These are phyloP conservation scores for Firmiana major DNA, from an alignment of 345 rosid genomes.

Conservation along the genomic window DNA sequence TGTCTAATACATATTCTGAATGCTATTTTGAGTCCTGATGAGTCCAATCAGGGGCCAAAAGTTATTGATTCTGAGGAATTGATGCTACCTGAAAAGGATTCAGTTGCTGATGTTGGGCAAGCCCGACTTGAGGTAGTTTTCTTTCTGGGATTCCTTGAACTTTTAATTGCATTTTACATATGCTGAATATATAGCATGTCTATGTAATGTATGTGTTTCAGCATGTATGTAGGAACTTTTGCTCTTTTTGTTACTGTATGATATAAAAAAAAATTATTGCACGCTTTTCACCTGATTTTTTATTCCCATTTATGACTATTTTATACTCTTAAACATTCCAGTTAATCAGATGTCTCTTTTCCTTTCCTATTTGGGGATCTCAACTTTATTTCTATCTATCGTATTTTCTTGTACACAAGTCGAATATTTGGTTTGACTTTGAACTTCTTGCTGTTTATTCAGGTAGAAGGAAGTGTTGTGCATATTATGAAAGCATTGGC, in stretches of 20 bases:
- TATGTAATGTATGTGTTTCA: neutral
- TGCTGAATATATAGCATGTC: neutral
- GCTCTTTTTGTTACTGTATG: neutral
- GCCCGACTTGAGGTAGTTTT: constrained; percentile 77
- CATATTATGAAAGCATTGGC: constrained; percentile 98
- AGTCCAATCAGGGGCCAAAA: constrained; percentile 32
- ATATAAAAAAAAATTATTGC: neutral
- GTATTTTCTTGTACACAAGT: neutral
- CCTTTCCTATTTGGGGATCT: neutral
- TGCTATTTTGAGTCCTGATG: constrained; percentile 63
- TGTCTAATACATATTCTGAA: constrained; percentile 83
- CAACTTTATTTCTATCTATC: neutral
- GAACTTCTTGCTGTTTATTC: constrained; percentile 21
- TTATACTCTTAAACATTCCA: neutral
- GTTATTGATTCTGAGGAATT: constrained; percentile 32
- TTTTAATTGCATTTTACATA: neutral
- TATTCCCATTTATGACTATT: neutral
- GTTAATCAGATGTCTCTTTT: neutral
- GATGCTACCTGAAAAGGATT: constrained; percentile 37
- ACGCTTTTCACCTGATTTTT: neutral
- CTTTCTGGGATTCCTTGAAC: neutral
- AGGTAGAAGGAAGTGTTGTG: constrained; percentile 95
- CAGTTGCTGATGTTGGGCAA: constrained; percentile 34
- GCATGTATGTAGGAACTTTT: neutral
- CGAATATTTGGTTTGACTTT: neutral